Evolutionary conservation across 805 yeast genomes (phyloP).

Genomic region (Schwanniomyces vanrijiae): DNA sequence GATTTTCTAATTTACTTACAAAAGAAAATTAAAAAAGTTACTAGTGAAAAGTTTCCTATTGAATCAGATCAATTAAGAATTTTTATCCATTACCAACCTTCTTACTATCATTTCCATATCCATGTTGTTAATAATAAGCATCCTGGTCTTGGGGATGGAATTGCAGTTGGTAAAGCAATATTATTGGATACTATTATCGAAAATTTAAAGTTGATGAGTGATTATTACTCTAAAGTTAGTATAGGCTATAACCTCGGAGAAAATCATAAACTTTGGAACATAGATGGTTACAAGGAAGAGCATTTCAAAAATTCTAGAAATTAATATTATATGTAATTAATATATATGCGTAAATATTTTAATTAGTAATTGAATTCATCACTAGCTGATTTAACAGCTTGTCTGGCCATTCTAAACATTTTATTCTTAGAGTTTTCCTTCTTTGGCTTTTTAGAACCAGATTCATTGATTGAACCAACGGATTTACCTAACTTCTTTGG

Average conservation of each 20-base stretch:
- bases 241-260: constrained; percentile 73
- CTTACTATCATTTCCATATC: constrained; percentile 92
- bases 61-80: constrained; percentile 61
- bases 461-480: constrained; percentile 26
- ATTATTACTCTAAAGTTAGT: constrained; percentile 58
- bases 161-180: constrained; percentile 77
- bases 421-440: constrained; percentile 71
- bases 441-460: constrained; percentile 34
- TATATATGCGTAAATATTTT: background rate
- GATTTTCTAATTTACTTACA: constrained; percentile 54
- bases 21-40: constrained; percentile 44
- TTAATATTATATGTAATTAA: background rate
- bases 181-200: constrained; percentile 81
- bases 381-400: constrained; percentile 60
- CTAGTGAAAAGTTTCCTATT: constrained; percentile 42
- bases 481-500: constrained; percentile 74
- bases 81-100: constrained; percentile 92
- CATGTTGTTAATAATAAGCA: constrained; percentile 80
- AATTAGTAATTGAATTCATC: constrained; percentile 71
- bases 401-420: constrained; percentile 73
- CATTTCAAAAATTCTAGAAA: constrained; percentile 5
- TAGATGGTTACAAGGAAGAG: constrained; percentile 21
- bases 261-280: constrained; percentile 70
- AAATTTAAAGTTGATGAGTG: constrained; percentile 53
- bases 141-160: constrained; percentile 66